Percentiles rank a stretch among this genome's conserved stretches.
Evolutionary conservation across 306 rosid genomes (phyloP).

Genomic region (Vigna hirtella): DNA sequence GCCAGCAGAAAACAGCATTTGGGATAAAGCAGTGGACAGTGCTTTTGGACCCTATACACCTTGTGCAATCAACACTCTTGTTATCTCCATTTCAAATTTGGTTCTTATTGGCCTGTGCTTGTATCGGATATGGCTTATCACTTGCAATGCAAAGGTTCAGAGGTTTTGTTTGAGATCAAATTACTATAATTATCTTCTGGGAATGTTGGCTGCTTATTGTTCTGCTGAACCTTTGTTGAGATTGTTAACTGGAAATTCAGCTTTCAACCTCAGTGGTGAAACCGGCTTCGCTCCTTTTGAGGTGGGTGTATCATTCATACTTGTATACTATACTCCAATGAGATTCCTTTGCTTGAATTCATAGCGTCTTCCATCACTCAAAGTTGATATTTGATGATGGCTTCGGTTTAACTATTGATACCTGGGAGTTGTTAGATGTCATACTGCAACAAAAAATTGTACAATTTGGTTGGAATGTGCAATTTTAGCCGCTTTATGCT

Average conservation of each 20-base stretch:
- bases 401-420: not conserved
- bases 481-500: not conserved
- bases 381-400: conserved; percentile 35
- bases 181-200: conserved; percentile 65
- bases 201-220: conserved; percentile 59
- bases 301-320: conserved; percentile 51
- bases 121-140: conserved; percentile 68
- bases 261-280: conserved; percentile 60
- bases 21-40: conserved; percentile 66
- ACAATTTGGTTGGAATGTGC: conserved; percentile 23
- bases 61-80: conserved; percentile 79
- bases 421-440: not conserved
- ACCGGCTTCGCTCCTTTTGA: conserved; percentile 76
- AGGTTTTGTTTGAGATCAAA: conserved; percentile 69
- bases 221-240: conserved; percentile 72
- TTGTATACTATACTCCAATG: not conserved
- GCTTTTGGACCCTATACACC: conserved; percentile 87
- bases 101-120: conserved; percentile 69
- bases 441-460: conserved; percentile 19
- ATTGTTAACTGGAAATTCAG: conserved; percentile 59
- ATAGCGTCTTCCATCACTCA: not conserved
- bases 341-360: conserved; percentile 9
- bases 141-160: conserved; percentile 53
- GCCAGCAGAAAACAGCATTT: conserved; percentile 63
- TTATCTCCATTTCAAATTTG: conserved; percentile 69